Evolutionary conservation across 495 filamentous ascomycete species (phyloP).

Genomic region (Penicillium soppii): DNA sequence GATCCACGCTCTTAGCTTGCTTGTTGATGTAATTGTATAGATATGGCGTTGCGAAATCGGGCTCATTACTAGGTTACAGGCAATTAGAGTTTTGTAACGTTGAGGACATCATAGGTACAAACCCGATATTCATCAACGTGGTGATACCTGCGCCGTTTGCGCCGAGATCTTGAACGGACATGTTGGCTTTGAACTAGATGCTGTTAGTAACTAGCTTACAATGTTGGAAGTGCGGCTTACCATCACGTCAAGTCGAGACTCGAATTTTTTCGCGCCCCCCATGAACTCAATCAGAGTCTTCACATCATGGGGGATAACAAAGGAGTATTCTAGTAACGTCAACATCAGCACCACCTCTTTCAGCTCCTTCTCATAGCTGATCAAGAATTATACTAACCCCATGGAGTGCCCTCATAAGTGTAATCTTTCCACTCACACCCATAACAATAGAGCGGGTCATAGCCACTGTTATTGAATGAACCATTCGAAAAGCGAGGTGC

Average conservation of each 20-base stretch:
- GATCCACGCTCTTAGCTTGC: constrained; percentile 57
- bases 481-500: constrained; percentile 56
- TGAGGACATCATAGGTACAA: neutral
- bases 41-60: constrained; percentile 63
- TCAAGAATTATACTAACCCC: constrained; percentile 38
- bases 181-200: constrained; percentile 34
- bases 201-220: neutral
- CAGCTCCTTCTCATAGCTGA: too few species aligned
- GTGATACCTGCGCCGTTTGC: constrained; percentile 38
- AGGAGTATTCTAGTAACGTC: constrained; percentile 53
- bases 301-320: constrained; percentile 67
- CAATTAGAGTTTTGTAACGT: neutral
- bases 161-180: constrained; percentile 32
- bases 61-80: constrained; percentile 52
- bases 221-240: constrained; percentile 11
- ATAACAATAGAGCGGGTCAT: constrained; percentile 62
- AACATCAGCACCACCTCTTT: neutral
- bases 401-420: constrained; percentile 39
- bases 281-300: constrained; percentile 56
- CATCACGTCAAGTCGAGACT: constrained; percentile 53
- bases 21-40: constrained; percentile 67
- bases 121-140: constrained; percentile 52
- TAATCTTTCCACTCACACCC: constrained; percentile 60
- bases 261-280: constrained; percentile 56
- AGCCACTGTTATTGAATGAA: constrained; percentile 46